Evolutionary conservation across 75 land plant genomes (phyloP).

Genomic region (Picea glauca): DNA sequence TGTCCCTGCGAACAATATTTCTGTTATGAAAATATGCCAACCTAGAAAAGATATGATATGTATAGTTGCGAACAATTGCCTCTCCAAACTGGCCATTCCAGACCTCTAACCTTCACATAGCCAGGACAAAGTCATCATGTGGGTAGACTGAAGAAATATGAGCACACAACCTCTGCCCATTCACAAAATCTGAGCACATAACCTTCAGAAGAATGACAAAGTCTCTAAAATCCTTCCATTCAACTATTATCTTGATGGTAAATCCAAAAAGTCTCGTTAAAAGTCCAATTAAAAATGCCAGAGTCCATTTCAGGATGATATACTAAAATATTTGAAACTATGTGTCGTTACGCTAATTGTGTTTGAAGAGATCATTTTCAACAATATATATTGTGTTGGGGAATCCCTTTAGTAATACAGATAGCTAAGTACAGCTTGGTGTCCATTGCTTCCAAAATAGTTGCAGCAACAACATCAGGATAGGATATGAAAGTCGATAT

Average conservation of each 20-base stretch:
- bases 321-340: constrained; percentile 64
- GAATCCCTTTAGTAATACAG: no score
- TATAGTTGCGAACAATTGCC: constrained; percentile 62
- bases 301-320: constrained; percentile 66
- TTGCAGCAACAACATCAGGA: no score
- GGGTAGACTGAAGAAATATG: no score
- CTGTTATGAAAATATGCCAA: constrained; percentile 63
- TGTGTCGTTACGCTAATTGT: constrained; percentile 74
- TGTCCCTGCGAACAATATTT: constrained; percentile 70
- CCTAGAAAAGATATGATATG: constrained; percentile 68
- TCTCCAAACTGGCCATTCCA: constrained; percentile 56
- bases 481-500: no score
- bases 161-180: no score
- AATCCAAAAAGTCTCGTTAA: constrained; percentile 55
- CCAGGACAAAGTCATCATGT: no score
- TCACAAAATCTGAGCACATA: no score
- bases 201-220: no score
- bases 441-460: no score
- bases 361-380: constrained; percentile 72
- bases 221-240: neutral
- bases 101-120: no score
- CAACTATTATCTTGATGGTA: constrained; percentile 67
- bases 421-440: no score
- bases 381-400: constrained; percentile 11
- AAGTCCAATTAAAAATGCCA: constrained; percentile 64